These are phyloP conservation scores for Chionographis japonica DNA, from an alignment of 106 monocot species.

Conservation along the genomic window DNA sequence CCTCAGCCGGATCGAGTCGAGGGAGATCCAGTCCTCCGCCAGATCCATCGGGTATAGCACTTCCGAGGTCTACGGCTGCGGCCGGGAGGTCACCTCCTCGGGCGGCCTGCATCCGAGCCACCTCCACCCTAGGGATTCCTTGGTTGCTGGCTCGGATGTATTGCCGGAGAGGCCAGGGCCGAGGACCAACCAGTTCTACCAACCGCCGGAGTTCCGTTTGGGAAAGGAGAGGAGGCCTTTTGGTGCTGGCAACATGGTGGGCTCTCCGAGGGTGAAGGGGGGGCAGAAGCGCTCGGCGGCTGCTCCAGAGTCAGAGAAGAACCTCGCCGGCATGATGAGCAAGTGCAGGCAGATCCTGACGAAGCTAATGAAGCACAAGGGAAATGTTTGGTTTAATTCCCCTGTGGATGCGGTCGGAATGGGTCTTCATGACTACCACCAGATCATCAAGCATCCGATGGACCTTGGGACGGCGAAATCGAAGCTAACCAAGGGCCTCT, in stretches of 20 bases:
- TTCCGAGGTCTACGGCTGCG: slow-evolving; percentile 11
- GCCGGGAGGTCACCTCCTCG: slow-evolving; percentile 21
- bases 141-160: neutral
- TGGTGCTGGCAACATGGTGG: no score
- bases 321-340: slow-evolving; percentile 25
- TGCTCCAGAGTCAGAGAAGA: slow-evolving; percentile 13
- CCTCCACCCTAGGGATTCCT: neutral
- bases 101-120: neutral
- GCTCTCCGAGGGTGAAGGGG: neutral
- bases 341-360: slow-evolving; percentile 49
- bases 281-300: slow-evolving; percentile 2
- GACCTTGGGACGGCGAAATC: slow-evolving; percentile 63
- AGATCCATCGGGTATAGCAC: slow-evolving; percentile 9
- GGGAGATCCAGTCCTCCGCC: slow-evolving; percentile 7
- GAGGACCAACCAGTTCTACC: no score
- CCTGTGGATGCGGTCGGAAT: slow-evolving; percentile 48
- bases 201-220: no score
- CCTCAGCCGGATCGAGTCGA: slow-evolving; percentile 32
- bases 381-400: slow-evolving; percentile 43
- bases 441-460: slow-evolving; percentile 65
- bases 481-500: slow-evolving; percentile 25
- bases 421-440: slow-evolving; percentile 57
- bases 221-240: no score
- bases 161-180: neutral
- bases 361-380: slow-evolving; percentile 58